Base-by-base conservation (phyloP, 768 basidiomycete species). In the Leccinum fibrillosum region DNA sequence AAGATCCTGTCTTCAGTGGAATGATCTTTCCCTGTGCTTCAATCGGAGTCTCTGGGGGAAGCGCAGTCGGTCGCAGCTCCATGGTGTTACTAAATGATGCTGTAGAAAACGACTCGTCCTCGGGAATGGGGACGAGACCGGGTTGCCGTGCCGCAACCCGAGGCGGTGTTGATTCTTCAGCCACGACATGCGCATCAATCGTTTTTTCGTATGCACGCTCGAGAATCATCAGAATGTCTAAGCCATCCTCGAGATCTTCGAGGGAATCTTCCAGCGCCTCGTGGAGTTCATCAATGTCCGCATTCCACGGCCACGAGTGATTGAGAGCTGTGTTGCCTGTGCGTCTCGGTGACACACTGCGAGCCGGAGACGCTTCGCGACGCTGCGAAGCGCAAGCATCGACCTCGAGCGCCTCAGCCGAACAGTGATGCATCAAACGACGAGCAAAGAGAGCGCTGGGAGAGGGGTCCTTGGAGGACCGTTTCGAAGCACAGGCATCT, bases 361-460 rank as follows among this genome's bases (percentile, higher is more conserved):
- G 66, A 75, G 76, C 68, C 71, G 78, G 64, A 65, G 83, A 74
- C 21, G 45, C 57, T 44, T 67, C 69, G 9, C 72, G 65, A 13
- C 55, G 60, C 21, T 35, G 62, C 4, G 62, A 52, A 21, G 50
- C 11, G 23, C 50, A 44, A 8, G 52, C 23, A 26, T 67, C 61
- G 0, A 54, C 61, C 5, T 69, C 62, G 2, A 62, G 54, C 0
- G 72, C 75, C 65, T 90, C 88, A 15, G 82, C 80, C 1, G 88
- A 85, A 63, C 87, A 91, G 59, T 82, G 89, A 68, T 95, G 92
- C 88, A 96, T 96, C 30, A 96, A 78, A 34, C 91, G 80, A 19
- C 86, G 78, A 2, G 90, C 90, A 60, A 89, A 89, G 5, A 89
- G 76, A 0, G 88, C 80, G 52, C 76, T 77, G 1, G 81, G 70